phyloP scores from a whole-genome alignment of 495 filamentous ascomycete genomes.

The Astrothelium subdiscretum region DNA sequence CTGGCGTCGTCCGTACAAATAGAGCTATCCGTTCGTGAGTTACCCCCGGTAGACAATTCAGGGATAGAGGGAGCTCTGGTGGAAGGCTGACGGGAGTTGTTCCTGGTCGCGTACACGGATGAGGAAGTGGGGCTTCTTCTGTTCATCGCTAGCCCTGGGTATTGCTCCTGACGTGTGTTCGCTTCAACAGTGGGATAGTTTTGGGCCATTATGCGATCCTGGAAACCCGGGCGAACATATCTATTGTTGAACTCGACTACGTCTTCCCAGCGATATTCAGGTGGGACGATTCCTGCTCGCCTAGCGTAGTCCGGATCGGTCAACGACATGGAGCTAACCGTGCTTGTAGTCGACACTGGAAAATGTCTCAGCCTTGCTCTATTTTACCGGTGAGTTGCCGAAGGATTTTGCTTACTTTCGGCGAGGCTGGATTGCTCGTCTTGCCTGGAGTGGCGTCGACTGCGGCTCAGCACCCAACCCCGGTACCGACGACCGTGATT shows the following conservation, averaged over 20 bases:
- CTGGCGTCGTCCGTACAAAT: not conserved
- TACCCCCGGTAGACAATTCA: not conserved
- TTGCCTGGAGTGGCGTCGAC: not conserved
- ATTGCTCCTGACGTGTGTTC: not conserved
- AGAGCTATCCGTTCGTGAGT: not conserved
- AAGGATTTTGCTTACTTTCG: slow-evolving; percentile 2
- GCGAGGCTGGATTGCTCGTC: not conserved
- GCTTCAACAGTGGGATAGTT: not conserved
- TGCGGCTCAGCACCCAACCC: not conserved
- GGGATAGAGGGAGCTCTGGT: not conserved
- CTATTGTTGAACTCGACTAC: not conserved
- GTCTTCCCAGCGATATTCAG: not conserved
- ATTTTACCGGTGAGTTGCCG: not conserved
- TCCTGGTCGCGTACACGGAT: not conserved
- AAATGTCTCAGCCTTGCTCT: slow-evolving; percentile 2
- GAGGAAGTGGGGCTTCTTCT: not conserved
- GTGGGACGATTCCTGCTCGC: not conserved
- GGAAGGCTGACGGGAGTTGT: not conserved
- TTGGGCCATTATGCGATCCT: not conserved
- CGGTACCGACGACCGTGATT: not conserved
- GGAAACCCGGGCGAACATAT: not conserved
- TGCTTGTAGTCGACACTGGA: not conserved
- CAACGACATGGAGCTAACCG: slow-evolving; percentile 1
- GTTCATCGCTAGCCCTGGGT: not conserved
- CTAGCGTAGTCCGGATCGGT: not conserved